Conservation (phyloP, 2,329 filamentous ascomycete genomes). For the Neofusicoccum sp. region DNA sequence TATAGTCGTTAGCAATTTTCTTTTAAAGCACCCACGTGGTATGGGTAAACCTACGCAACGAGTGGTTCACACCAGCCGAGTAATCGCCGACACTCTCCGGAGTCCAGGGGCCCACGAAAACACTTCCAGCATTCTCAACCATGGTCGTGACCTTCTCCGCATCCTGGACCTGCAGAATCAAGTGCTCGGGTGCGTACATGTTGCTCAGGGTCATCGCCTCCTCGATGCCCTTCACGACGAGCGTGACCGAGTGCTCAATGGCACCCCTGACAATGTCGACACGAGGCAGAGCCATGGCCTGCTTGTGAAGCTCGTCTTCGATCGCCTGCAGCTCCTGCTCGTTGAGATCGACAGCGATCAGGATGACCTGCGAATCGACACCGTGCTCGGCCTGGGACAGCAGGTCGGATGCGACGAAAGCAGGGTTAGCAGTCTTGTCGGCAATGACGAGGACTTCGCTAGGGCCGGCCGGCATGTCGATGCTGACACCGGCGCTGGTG, state of each 20-base stretch:
- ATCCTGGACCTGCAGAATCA: conserved; percentile 85
- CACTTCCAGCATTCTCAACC: conserved; percentile 91
- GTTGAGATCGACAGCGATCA: conserved; percentile 77
- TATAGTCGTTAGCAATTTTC: background rate
- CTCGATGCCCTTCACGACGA: conserved; percentile 71
- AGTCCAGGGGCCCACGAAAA: conserved; percentile 95
- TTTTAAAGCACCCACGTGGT: background rate
- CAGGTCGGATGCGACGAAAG: conserved; percentile 92
- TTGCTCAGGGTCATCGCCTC: conserved; percentile 83
- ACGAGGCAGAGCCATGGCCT: conserved; percentile 81
- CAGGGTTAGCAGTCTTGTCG: conserved; percentile 82
- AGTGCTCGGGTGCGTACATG: conserved; percentile 90
- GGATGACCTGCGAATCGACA: conserved; percentile 89
- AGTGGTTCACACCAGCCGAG: conserved; percentile 96
- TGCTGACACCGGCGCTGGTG: conserved; percentile 89
- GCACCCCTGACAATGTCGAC: conserved; percentile 90
- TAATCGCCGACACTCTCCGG: conserved; percentile 98
- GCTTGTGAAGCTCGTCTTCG: conserved; percentile 84
- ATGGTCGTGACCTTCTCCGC: conserved; percentile 71
- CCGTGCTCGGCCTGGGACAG: conserved; percentile 96
- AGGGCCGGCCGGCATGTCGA: conserved; percentile 97
- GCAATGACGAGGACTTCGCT: conserved; percentile 96
- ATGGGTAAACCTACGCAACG: conserved; percentile 67
- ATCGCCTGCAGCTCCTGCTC: conserved; percentile 75
- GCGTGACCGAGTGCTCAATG: conserved; percentile 87